Conservation (phyloP, 306 rosid genomes). For the Prunus kanzakura region DNA sequence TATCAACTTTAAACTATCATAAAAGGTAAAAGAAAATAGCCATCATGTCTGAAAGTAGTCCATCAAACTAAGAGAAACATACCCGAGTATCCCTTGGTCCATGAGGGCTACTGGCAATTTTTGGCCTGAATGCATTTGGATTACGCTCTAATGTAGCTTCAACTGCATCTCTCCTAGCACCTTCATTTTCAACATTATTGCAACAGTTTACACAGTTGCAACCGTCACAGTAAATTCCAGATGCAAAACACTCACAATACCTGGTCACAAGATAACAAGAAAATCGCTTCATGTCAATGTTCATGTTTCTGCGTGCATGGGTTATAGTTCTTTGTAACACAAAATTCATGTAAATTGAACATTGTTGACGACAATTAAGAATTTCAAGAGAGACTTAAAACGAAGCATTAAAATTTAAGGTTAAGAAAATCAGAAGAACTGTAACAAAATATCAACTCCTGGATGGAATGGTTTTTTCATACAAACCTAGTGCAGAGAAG, state of each 20-base stretch:
- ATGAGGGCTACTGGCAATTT: conserved; percentile 98
- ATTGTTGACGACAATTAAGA: not conserved
- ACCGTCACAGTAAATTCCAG: conserved; percentile 97
- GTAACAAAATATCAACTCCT: conserved; percentile 8
- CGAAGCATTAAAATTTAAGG: not conserved
- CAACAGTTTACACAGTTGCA: conserved; percentile 98
- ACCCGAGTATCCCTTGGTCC: conserved; percentile 76
- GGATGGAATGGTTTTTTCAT: not conserved
- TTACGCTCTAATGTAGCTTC: conserved; percentile 98
- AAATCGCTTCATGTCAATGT: conserved; percentile 15
- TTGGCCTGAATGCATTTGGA: conserved; percentile 98
- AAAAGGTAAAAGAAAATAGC: conserved; percentile 1
- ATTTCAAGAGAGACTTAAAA: not conserved
- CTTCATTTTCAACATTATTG: conserved; percentile 95
- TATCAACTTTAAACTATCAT: conserved; percentile 11
- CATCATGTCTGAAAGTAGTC: conserved; percentile 1
- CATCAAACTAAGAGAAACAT: conserved; percentile 28
- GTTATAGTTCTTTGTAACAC: not conserved
- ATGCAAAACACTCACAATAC: conserved; percentile 99
- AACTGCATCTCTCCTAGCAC: conserved; percentile 91
- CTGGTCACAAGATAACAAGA: conserved; percentile 52
- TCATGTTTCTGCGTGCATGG: not conserved
- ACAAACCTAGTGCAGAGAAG: conserved; percentile 12
- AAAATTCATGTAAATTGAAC: not conserved
- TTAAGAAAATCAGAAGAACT: not conserved